A percentile compares a stretch with the other conserved stretches of the same genome.
These are phyloP conservation scores for Aegilops tauschii DNA, from an alignment of 176 grass and related monocot genomes.

Conservation along the genomic window DNA sequence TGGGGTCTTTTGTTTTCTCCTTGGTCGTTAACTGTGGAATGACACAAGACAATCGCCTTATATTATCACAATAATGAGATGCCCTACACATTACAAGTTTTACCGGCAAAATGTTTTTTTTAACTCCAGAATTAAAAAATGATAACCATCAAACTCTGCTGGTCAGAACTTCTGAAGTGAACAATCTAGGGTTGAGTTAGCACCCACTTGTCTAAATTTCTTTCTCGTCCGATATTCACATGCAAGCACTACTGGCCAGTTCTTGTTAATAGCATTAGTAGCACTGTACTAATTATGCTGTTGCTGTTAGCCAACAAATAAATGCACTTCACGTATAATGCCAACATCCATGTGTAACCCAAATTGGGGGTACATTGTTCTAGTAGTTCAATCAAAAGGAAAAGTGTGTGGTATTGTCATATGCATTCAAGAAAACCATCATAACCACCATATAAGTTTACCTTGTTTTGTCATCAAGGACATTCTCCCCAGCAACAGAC, in stretches of 20 bases:
- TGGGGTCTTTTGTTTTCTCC: background rate
- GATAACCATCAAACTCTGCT: conserved; percentile 2
- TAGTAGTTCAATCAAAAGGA: background rate
- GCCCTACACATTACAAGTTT: background rate
- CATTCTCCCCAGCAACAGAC: conserved; percentile 51
- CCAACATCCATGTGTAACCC: background rate
- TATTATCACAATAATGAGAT: background rate
- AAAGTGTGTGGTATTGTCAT: background rate
- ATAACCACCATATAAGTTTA: conserved; percentile 16
- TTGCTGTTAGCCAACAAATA: conserved; percentile 6
- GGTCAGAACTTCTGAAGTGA: conserved; percentile 3
- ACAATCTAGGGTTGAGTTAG: background rate
- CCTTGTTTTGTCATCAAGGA: conserved; percentile 53
- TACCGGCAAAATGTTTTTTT: background rate
- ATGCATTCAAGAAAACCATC: background rate
- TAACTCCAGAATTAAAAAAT: background rate
- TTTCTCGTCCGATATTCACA: background rate
- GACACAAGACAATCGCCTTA: background rate
- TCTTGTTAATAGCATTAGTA: background rate
- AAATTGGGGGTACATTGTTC: background rate
- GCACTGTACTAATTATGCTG: background rate
- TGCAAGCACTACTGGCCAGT: conserved; percentile 1
- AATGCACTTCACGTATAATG: background rate
- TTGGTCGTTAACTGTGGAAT: background rate
- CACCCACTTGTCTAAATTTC: background rate